These are phyloP conservation scores for Pyrenochaeta sp. DNA, from an alignment of 2,329 filamentous ascomycete genomes.

Conservation along the genomic window DNA sequence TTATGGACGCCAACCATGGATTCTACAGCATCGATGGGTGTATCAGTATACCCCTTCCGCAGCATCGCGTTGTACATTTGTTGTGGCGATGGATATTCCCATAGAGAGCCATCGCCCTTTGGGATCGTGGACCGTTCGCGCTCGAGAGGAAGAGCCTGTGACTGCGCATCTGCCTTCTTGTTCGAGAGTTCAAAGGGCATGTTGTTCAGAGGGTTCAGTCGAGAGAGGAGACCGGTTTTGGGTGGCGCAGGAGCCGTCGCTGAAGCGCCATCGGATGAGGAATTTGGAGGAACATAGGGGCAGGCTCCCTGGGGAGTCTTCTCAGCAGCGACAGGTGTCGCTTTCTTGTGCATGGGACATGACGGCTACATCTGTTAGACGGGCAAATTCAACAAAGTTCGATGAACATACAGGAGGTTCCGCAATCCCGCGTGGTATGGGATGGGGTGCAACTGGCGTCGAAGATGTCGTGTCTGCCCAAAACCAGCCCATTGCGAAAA, in stretches of 20 bases:
- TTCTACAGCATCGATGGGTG: slow-evolving; percentile 90
- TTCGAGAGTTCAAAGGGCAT: slow-evolving; percentile 92
- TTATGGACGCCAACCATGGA: slow-evolving; percentile 98
- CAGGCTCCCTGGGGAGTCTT: slow-evolving; percentile 57
- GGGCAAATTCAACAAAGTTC: slow-evolving; percentile 17
- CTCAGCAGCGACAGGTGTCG: slow-evolving; percentile 40
- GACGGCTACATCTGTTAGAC: slow-evolving; percentile 59
- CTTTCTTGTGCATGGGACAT: slow-evolving; percentile 72
- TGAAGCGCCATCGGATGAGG: slow-evolving; percentile 42
- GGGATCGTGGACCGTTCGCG: slow-evolving; percentile 91
- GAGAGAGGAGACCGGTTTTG: slow-evolving; percentile 65
- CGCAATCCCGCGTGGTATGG: slow-evolving; percentile 55
- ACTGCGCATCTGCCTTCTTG: slow-evolving; percentile 75
- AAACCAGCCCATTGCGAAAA: slow-evolving; percentile 71
- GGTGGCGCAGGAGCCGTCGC: slow-evolving; percentile 35
- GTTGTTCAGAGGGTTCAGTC: slow-evolving; percentile 85
- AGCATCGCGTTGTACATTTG: slow-evolving; percentile 99
- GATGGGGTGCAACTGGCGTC: slow-evolving; percentile 56
- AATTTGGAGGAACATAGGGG: slow-evolving; percentile 53
- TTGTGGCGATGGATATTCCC: slow-evolving; percentile 98
- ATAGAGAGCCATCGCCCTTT: slow-evolving; percentile 79
- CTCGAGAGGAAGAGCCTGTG: slow-evolving; percentile 74
- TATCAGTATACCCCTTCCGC: slow-evolving; percentile 94
- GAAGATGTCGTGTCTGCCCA: slow-evolving; percentile 65
- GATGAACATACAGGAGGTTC: slow-evolving; percentile 61